A percentile compares a stretch with the other conserved stretches of the same genome.
phyloP scores from a whole-genome alignment of 1,284 basidiomycete genomes.

The Malassezia obtusa region DNA sequence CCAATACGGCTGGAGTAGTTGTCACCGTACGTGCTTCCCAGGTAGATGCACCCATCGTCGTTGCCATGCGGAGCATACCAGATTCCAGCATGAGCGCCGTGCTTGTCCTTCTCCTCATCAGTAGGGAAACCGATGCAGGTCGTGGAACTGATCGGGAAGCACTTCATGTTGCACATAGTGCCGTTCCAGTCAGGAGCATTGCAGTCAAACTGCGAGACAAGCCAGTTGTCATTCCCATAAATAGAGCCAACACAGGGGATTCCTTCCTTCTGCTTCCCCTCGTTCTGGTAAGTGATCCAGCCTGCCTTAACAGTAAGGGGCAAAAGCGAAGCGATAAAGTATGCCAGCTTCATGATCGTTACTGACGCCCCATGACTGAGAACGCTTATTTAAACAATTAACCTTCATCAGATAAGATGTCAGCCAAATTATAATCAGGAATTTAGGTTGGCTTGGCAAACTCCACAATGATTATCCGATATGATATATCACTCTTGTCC shows the following conservation, averaged over 20 bases:
- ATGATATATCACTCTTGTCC: too few species aligned
- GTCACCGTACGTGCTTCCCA: constrained; percentile 1
- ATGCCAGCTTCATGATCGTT: not conserved
- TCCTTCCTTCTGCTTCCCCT: constrained; percentile 3
- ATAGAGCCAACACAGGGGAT: constrained; percentile 9
- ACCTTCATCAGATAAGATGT: too few species aligned
- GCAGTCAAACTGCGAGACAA: constrained; percentile 15
- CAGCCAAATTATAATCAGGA: too few species aligned
- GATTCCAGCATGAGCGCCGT: not conserved
- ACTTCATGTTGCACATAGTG: constrained; percentile 13
- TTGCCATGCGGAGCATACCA: constrained; percentile 12
- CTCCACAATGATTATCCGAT: too few species aligned
- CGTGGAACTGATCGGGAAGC: constrained; percentile 12
- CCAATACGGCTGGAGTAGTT: not conserved
- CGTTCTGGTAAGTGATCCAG: constrained; percentile 16
- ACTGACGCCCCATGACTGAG: not conserved
- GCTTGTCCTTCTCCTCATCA: not conserved
- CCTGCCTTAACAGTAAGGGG: constrained; percentile 1
- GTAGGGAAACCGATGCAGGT: constrained; percentile 12
- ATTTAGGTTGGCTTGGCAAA: too few species aligned
- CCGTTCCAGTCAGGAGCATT: constrained; percentile 11
- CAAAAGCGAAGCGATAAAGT: not conserved
- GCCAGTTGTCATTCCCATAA: constrained; percentile 15
- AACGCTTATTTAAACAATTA: too few species aligned
- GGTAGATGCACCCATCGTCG: constrained; percentile 1